These are phyloP conservation scores for Fusarium keratoplasticum DNA, from an alignment of 2,329 filamentous ascomycete species.

Conservation along the genomic window DNA sequence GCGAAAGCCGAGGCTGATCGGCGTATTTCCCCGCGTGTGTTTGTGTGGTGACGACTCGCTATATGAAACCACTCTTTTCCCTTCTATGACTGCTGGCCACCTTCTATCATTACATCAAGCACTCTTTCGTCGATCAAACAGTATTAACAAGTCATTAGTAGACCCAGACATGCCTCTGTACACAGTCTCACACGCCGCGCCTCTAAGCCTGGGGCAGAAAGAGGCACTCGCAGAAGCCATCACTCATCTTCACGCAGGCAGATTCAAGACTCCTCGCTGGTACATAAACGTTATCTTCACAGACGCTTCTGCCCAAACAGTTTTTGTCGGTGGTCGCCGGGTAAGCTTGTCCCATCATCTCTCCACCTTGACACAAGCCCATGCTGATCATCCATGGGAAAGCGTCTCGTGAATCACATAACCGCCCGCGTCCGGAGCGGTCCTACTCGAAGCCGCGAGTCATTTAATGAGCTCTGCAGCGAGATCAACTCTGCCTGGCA, in stretches of 20 bases:
- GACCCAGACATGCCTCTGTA: not conserved
- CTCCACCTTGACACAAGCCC: not conserved
- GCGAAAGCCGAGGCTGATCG: not conserved
- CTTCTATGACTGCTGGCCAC: not conserved
- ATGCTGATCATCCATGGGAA: not conserved
- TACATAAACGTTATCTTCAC: not conserved
- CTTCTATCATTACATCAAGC: not conserved
- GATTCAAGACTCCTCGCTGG: not conserved
- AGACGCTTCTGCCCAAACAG: not conserved
- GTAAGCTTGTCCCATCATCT: not conserved
- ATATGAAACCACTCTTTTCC: not conserved
- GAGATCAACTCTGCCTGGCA: not conserved
- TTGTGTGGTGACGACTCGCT: not conserved
- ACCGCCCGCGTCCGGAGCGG: not conserved
- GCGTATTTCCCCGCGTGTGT: not conserved
- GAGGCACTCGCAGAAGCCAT: not conserved
- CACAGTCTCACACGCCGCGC: not conserved
- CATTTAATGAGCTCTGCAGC: not conserved
- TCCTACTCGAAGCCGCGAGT: not conserved
- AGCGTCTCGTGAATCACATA: not conserved
- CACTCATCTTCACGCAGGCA: not conserved
- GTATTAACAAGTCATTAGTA: not conserved
- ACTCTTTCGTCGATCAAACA: fast-evolving
- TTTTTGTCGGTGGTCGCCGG: not conserved
- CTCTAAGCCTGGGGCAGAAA: not conserved